Conservation (phyloP, 805 yeast genomes). For the Yarrowia hollandica region DNA sequence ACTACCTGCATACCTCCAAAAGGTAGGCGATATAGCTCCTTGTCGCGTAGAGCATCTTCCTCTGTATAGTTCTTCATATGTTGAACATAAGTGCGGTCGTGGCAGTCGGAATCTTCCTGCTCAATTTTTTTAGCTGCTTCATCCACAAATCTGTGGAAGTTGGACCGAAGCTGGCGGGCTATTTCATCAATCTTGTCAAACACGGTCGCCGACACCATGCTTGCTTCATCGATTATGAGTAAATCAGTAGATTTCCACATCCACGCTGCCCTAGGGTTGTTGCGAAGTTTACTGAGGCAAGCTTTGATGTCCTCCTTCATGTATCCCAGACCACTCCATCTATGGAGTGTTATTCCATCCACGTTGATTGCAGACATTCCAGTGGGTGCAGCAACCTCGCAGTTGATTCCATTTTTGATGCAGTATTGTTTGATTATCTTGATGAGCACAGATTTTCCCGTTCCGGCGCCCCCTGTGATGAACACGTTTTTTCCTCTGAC, state of each 20-base stretch:
- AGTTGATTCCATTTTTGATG: constrained; percentile 39
- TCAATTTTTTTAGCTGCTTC: too few species aligned
- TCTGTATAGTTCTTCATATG: too few species aligned
- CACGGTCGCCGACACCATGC: constrained; percentile 82
- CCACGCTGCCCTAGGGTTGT: constrained; percentile 44
- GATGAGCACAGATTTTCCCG: constrained; percentile 15
- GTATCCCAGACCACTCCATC: constrained; percentile 79
- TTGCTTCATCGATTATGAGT: constrained; percentile 83
- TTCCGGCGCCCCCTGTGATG: constrained; percentile 16
- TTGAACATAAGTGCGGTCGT: too few species aligned
- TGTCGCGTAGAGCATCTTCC: too few species aligned
- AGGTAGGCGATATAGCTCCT: too few species aligned
- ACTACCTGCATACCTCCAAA: constrained; percentile 91
- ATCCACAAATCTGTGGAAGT: background rate
- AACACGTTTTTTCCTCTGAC: background rate
- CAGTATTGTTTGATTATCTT: background rate
- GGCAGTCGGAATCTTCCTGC: too few species aligned
- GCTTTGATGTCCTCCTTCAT: too few species aligned
- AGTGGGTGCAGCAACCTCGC: constrained; percentile 92
- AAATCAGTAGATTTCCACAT: constrained; percentile 74
- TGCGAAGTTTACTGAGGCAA: too few species aligned
- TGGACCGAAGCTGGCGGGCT: constrained; percentile 54
- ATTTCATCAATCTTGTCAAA: constrained; percentile 70
- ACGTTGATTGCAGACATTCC: constrained; percentile 92
- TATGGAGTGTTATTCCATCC: constrained; percentile 83